Evolutionary conservation across 305 asterid species (phyloP), one percentile per base, ranked within the genome.

Genomic region (Plantago lanceolata): DNA sequence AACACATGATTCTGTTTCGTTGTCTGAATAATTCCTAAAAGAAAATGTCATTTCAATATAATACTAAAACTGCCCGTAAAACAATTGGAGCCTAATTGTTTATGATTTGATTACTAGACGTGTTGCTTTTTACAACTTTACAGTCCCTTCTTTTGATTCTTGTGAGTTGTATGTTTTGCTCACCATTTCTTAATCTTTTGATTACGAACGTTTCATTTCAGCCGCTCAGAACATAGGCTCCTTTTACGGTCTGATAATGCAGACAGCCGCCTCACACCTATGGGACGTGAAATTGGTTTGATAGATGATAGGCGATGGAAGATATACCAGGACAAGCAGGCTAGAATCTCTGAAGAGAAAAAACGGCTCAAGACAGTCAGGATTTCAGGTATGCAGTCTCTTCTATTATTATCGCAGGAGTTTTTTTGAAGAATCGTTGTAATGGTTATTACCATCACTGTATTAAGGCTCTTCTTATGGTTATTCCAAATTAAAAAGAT

Each of bases 201-300:
- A 21, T 64, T 13, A 33, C 28, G 26, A 57, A 53, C 68, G 49
- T 52, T 37, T 50, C 26, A 61, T 31, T 70, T 63, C 85, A 93
- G 97, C 77, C 99, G 93, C 72, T 93, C 99, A 37, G 99, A 93
- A 68, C 94, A 90, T 73, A 97, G 97, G 67, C 81, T 93, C 72
- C 90, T 90, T 67, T 80, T 93, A 57, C 88, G 99, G 64, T 82
- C 95, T 68, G 99, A 93, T 80, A 93, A 93, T 72, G 99, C 97
- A 3, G 99, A 93, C 72, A 93, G 96, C 75, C 95, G 99, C 66
- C 97, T 93, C 74, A 90, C 97, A 53, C 94, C 99, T 66, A 74
- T 90, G 64, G 99, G 94, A 59, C 90, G 73, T 76, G 97, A 93
- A 83, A 83, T 93, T 51, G 97, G 97, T 64, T 71, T 93, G 85